phyloP scores from a whole-genome alignment of 1,284 basidiomycete genomes.

The Cryptococcus sp. region DNA sequence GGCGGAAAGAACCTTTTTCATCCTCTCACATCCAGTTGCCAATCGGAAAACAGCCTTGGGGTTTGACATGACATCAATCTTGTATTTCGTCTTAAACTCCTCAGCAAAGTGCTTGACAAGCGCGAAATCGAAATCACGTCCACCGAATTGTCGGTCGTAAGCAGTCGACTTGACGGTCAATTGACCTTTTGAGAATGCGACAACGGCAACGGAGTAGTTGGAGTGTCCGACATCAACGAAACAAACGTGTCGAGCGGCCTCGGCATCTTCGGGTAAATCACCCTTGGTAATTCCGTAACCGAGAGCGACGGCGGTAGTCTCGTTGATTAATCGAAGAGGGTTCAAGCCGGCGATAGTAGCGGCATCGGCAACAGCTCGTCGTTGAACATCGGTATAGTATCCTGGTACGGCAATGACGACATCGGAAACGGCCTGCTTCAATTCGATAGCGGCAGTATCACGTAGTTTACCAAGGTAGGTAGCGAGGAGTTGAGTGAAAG shows the following conservation, averaged over 20 bases:
- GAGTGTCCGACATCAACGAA: constrained; percentile 94
- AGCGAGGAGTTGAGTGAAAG: constrained; percentile 78
- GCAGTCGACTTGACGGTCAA: constrained; percentile 78
- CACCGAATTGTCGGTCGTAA: constrained; percentile 85
- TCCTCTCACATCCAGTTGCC: constrained; percentile 66
- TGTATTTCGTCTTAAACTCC: constrained; percentile 91
- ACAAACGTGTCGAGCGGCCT: constrained; percentile 75
- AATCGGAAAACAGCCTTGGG: constrained; percentile 91
- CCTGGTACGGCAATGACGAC: constrained; percentile 90
- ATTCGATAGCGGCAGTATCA: constrained; percentile 75
- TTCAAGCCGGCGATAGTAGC: constrained; percentile 83
- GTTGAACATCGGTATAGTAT: constrained; percentile 89
- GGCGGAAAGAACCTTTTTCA: constrained; percentile 72
- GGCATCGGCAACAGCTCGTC: constrained; percentile 80
- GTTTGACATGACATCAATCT: constrained; percentile 83
- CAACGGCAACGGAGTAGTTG: constrained; percentile 73
- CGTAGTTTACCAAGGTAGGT: constrained; percentile 83
- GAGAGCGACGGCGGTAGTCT: constrained; percentile 85
- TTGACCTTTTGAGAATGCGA: constrained; percentile 88
- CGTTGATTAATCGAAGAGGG: constrained; percentile 86
- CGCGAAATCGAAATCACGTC: constrained; percentile 86
- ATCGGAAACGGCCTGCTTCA: constrained; percentile 79
- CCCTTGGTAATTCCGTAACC: constrained; percentile 96
- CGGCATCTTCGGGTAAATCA: constrained; percentile 73
- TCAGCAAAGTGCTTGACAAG: constrained; percentile 79